phyloP scores from a whole-genome alignment of 768 basidiomycete genomes.

The Suillus weaverae region DNA sequence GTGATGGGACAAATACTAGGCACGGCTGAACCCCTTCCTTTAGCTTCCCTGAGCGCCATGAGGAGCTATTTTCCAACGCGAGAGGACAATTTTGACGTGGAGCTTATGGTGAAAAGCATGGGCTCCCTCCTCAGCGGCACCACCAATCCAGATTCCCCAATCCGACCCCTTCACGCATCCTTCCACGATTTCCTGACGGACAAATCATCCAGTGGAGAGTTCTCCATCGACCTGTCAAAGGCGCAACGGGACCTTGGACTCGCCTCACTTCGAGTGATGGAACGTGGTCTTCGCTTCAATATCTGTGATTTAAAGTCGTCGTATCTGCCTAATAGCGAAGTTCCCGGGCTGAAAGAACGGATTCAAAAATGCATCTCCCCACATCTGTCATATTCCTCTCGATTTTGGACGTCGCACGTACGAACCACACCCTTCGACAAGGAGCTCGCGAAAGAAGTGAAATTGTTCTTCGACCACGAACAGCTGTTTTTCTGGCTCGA shows the following conservation, averaged over 20 bases:
- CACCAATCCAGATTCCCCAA: background rate
- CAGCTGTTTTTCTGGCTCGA: constrained; percentile 12
- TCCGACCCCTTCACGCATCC: constrained; percentile 27
- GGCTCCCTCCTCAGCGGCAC: constrained; percentile 12
- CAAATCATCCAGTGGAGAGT: constrained; percentile 11
- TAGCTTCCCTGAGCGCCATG: background rate
- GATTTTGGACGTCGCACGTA: constrained; percentile 14
- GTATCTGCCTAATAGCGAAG: constrained; percentile 26
- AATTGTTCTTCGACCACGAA: constrained; percentile 5
- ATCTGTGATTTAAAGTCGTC: constrained; percentile 35
- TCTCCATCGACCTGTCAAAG: constrained; percentile 12
- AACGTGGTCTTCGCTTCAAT: constrained; percentile 33
- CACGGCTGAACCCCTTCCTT: constrained; percentile 5
- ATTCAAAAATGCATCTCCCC: background rate
- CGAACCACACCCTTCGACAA: background rate
- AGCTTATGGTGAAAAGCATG: constrained; percentile 5
- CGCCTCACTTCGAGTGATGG: constrained; percentile 30
- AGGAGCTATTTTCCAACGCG: background rate
- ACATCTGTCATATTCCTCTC: constrained; percentile 13
- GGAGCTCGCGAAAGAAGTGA: background rate
- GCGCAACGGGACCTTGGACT: constrained; percentile 21
- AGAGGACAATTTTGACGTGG: background rate
- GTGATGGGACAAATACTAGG: constrained; percentile 4
- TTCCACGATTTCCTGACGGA: constrained; percentile 28
- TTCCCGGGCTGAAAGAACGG: constrained; percentile 7